Base-by-base conservation (phyloP, 2,329 filamentous ascomycete genomes). In the Colletotrichum lupini region DNA sequence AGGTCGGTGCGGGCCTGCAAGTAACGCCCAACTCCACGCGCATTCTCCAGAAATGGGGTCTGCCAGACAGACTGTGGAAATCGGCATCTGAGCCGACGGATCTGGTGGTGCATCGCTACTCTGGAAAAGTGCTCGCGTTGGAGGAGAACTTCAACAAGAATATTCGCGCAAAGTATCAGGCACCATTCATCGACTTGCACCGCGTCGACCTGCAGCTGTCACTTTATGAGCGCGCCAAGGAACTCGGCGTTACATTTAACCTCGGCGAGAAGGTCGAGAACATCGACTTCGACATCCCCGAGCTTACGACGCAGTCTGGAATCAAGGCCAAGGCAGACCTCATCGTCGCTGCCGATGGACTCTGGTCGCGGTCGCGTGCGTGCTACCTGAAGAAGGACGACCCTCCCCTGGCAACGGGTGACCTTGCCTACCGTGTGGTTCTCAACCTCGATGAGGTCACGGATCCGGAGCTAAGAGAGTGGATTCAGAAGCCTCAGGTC, bases 341-440 rank as follows among this genome's bases (percentile, higher is more conserved):
- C 7, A 82, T 94, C 5, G 84, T 93, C 1, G 91, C 86, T 0
- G 90, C 91, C 0, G 92, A 93, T 74, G 92, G 92, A 0, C 80
- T 93, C 0, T 92, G 90, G 89, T 92, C 90, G 2, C 82, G 83
- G 14, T 90, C 87, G 57, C 85, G 91, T 0, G 84, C 86, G 63
- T 81, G 81, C 3, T 86, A 89, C 19, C 79, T 89, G 0, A 85
- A 84, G 0, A 81, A 77, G 0, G 81, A 83, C 4, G 87, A 88
- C 46, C 80, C 83, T 5, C 89, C 91, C 0, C 78, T 87, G 8
- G 87, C 89, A 0, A 93, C 91, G 0, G 91, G 91, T 0, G 91
- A 93, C 77, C 79, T 93, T 16, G 92, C 91, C 1, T 93, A 92
- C 76, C 85, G 91, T 1, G 88, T 93, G 42, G 87, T 92, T 0